Conservation (phyloP, 495 filamentous ascomycete genomes). For the Schizothecium vesticola region DNA sequence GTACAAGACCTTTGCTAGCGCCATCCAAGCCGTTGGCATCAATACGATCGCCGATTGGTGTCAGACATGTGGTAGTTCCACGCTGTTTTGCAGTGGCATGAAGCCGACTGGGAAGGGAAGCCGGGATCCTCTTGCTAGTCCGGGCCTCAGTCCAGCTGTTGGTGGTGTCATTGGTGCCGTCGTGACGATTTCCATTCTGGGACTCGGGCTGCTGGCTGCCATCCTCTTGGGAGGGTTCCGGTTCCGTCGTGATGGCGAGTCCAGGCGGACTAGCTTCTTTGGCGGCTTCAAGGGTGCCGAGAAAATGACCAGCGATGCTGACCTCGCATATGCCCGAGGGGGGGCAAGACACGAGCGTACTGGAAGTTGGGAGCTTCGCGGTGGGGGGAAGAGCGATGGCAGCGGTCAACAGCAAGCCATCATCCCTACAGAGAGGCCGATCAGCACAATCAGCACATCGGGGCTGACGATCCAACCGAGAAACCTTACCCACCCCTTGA, state of each 20-base stretch:
- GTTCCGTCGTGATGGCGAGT: conserved; percentile 17
- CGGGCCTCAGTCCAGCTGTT: conserved; percentile 24
- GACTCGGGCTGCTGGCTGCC: conserved; percentile 17
- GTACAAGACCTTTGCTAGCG: conserved; percentile 22
- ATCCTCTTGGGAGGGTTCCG: conserved; percentile 27
- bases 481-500: neutral
- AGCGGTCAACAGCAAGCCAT: neutral
- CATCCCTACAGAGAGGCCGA: neutral
- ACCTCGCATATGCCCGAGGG: conserved; percentile 28
- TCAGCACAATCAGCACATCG: neutral
- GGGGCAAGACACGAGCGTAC: conserved; percentile 33
- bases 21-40: conserved; percentile 24
- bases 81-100: conserved; percentile 27
- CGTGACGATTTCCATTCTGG: conserved; percentile 22
- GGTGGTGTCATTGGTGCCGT: conserved; percentile 37
- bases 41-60: conserved; percentile 28
- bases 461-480: neutral
- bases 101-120: neutral
- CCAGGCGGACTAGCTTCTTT: conserved; percentile 20
- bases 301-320: conserved; percentile 34
- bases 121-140: neutral
- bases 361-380: conserved; percentile 39
- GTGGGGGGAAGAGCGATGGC: conserved; percentile 2
- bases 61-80: conserved; percentile 20
- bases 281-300: conserved; percentile 37